phyloP scores from a whole-genome alignment of 208 protist genomes.

The Herpetomonas muscarum region DNA sequence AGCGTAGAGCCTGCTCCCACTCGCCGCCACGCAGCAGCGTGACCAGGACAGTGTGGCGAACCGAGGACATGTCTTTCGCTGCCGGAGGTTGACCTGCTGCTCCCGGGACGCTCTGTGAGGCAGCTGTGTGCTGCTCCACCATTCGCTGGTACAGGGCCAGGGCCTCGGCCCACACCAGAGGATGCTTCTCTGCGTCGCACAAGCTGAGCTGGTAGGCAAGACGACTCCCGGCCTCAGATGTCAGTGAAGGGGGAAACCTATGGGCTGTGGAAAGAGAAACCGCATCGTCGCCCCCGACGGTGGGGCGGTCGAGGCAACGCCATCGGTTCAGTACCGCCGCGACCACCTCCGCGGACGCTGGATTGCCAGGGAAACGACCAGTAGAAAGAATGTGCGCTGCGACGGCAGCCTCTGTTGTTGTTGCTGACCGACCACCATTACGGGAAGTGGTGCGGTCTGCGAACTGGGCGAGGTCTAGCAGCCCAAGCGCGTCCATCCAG shows the following conservation, averaged over 20 bases:
- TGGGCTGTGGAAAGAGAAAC: too few relatives aligned
- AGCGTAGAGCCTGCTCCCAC: constrained; percentile 40
- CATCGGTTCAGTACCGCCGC: not conserved
- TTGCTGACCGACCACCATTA: not conserved
- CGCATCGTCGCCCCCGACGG: too few relatives aligned
- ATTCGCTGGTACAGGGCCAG: not conserved
- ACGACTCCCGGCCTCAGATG: not conserved
- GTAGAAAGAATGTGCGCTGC: not conserved
- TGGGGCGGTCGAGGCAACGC: not conserved
- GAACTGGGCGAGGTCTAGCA: not conserved
- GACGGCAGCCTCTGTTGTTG: not conserved
- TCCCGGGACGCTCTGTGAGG: not conserved
- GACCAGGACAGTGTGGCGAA: constrained; percentile 37
- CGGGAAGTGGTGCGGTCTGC: too few relatives aligned
- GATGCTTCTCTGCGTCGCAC: not conserved
- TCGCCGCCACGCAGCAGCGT: constrained; percentile 25
- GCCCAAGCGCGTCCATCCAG: not conserved
- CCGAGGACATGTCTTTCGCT: constrained; percentile 16
- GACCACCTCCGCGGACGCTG: not conserved
- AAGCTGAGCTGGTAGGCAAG: not conserved
- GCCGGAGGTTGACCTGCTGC: not conserved
- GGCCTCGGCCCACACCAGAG: not conserved
- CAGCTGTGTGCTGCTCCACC: not conserved
- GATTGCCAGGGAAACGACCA: not conserved
- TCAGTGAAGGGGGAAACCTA: not conserved